Percentiles rank a stretch among this genome's conserved stretches.
Evolutionary conservation across 2,329 filamentous ascomycete genomes (phyloP).

Genomic region (Ascocoryne sarcoides): DNA sequence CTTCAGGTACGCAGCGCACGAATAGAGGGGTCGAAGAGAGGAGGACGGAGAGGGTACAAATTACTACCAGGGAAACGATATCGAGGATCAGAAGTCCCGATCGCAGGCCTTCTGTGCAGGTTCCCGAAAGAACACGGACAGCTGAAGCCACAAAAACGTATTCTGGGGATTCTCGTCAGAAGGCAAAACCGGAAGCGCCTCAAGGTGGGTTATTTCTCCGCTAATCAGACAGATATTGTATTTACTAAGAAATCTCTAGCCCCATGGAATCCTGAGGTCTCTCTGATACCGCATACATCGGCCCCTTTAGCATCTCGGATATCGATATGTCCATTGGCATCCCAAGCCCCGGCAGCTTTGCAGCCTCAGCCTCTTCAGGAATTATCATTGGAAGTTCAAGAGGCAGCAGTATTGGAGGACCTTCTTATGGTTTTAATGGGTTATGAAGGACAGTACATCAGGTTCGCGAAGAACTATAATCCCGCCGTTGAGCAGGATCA

Average conservation of each 20-base stretch:
- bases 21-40: slow-evolving; percentile 38
- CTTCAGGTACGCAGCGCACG: slow-evolving; percentile 45
- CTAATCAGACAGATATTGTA: neutral
- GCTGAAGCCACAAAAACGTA: slow-evolving; percentile 18
- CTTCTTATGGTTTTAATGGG: slow-evolving; percentile 95
- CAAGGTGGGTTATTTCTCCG: slow-evolving; percentile 33
- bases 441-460: slow-evolving; percentile 95
- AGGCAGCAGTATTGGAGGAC: slow-evolving; percentile 81
- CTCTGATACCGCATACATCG: slow-evolving; percentile 56
- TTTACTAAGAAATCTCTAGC: slow-evolving; percentile 25
- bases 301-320: slow-evolving; percentile 42
- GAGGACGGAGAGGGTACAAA: slow-evolving; percentile 46
- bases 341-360: slow-evolving; percentile 58
- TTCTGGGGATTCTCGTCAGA: slow-evolving; percentile 21
- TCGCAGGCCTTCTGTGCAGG: slow-evolving; percentile 9
- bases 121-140: slow-evolving; percentile 15
- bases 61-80: slow-evolving; percentile 55
- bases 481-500: slow-evolving; percentile 79
- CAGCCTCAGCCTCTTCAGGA: slow-evolving; percentile 61
- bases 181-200: slow-evolving; percentile 38
- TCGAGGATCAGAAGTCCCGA: slow-evolving; percentile 50
- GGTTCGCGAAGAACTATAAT: slow-evolving; percentile 75
- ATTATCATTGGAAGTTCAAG: slow-evolving; percentile 72
- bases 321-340: slow-evolving; percentile 63
- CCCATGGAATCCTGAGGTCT: slow-evolving; percentile 73